Base-by-base conservation (phyloP, 768 basidiomycete species). In the Austroboletus festivus region DNA sequence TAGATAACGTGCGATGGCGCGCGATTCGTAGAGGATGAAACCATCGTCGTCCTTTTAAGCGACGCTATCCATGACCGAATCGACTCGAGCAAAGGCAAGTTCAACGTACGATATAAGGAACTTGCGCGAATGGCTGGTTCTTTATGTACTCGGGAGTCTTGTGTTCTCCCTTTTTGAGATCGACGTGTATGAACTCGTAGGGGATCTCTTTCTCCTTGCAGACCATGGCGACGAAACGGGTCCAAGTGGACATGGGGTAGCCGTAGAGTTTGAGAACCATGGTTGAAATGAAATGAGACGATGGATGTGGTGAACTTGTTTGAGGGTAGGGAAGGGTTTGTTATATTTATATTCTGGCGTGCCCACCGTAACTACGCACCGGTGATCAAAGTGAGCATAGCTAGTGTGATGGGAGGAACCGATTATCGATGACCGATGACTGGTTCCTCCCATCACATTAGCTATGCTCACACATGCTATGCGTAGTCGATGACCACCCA, bases 1-100 rank as follows among this genome's bases (percentile, higher is more conserved):
- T 55, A 86, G 57, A 60, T 86, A 88, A 13, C 79, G 75, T 31
- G 59, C 63, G 51, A 86, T 84, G 1, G 83, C 83, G 13, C 82
- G 78, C 34, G 75, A 76, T 57, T 85, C 83, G 61, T 74, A 85
- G 22, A 89, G 54, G 47, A 76, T 68, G 63, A 84, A 79, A 5
- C 82, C 84, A 34, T 81, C 82, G 21, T 86, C 83, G 43, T 81
- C 71, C 75, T 78, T 24, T 20, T 9, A 1, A 26, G 16, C 19
- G 19, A 30, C 11, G 7, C 13, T 3, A 39, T 31, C 33, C 9
- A 15, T n/a, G 33, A 34, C 4, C 33, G 16, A 13, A 13, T 10
- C 4, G 10, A 13, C 33, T n/a, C n/a, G n/a, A n/a, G n/a, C n/a
- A n/a, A n/a, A n/a, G 33, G 5, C 33, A 15, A 10, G 33, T 5